Evolutionary conservation across 2,329 filamentous ascomycete species (phyloP).

Genomic region (Plenodomus biglobosus): DNA sequence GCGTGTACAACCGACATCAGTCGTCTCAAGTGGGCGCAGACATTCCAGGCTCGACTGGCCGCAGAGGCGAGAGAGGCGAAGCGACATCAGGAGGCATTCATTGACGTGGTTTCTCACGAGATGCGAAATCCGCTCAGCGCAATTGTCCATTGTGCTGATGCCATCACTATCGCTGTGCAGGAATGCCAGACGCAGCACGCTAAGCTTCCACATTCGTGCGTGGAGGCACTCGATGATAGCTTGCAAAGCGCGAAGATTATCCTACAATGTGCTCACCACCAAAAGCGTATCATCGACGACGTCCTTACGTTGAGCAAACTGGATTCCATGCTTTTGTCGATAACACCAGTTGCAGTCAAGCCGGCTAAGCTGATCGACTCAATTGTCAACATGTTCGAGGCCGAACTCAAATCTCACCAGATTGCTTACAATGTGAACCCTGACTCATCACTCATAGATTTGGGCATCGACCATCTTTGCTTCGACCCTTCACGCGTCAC

Average conservation of each 20-base stretch:
- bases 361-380: constrained; percentile 40
- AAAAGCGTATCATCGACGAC: constrained; percentile 54
- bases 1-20: constrained; percentile 46
- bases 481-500: constrained; percentile 49
- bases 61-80: constrained; percentile 45
- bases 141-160: constrained; percentile 50
- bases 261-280: constrained; percentile 50
- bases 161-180: constrained; percentile 43
- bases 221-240: constrained; percentile 34
- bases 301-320: constrained; percentile 51
- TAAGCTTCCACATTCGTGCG: constrained; percentile 26
- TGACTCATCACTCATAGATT: constrained; percentile 41
- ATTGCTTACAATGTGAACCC: constrained; percentile 36
- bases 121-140: constrained; percentile 51
- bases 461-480: constrained; percentile 44
- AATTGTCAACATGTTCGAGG: constrained; percentile 45
- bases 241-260: constrained; percentile 47
- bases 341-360: constrained; percentile 46
- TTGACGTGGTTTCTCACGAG: constrained; percentile 47
- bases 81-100: constrained; percentile 45
- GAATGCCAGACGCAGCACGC: constrained; percentile 24
- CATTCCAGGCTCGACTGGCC: constrained; percentile 42
- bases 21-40: constrained; percentile 44
- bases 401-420: constrained; percentile 39
- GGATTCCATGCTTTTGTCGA: constrained; percentile 48